These are phyloP conservation scores for Camelina hispida DNA, from an alignment of 345 rosid genomes.

Conservation along the genomic window DNA sequence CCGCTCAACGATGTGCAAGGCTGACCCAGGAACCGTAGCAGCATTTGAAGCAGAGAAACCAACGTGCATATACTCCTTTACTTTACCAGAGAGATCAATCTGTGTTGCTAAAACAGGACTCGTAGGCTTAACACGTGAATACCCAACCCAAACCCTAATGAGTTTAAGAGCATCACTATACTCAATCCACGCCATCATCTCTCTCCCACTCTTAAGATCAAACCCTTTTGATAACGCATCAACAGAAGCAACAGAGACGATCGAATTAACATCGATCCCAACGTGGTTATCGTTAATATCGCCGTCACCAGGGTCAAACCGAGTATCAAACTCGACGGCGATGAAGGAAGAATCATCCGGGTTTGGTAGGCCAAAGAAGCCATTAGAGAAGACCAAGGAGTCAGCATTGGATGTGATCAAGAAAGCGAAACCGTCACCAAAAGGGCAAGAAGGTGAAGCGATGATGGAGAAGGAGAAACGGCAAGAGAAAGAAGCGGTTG, in stretches of 20 bases:
- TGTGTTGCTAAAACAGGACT: conserved; percentile 62
- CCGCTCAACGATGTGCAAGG: conserved; percentile 57
- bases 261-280: conserved; percentile 63
- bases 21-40: conserved; percentile 52
- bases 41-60: conserved; percentile 86
- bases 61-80: conserved; percentile 79
- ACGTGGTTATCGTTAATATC: conserved; percentile 71
- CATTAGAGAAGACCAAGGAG: conserved; percentile 64
- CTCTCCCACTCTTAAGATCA: conserved; percentile 64
- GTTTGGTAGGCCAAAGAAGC: conserved; percentile 72
- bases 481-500: conserved; percentile 66
- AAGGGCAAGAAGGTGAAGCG: conserved; percentile 61
- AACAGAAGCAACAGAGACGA: conserved; percentile 60
- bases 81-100: conserved; percentile 61
- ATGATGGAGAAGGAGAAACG: conserved; percentile 71
- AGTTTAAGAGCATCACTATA: conserved; percentile 59
- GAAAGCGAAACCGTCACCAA: conserved; percentile 81
- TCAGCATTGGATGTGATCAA: conserved; percentile 75
- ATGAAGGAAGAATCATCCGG: conserved; percentile 56
- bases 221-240: conserved; percentile 56
- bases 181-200: conserved; percentile 78
- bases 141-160: conserved; percentile 68
- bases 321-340: conserved; percentile 83
- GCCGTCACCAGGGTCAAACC: conserved; percentile 56
- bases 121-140: conserved; percentile 55